Base-by-base conservation (phyloP, 345 rosid genomes). In the Populus alba region DNA sequence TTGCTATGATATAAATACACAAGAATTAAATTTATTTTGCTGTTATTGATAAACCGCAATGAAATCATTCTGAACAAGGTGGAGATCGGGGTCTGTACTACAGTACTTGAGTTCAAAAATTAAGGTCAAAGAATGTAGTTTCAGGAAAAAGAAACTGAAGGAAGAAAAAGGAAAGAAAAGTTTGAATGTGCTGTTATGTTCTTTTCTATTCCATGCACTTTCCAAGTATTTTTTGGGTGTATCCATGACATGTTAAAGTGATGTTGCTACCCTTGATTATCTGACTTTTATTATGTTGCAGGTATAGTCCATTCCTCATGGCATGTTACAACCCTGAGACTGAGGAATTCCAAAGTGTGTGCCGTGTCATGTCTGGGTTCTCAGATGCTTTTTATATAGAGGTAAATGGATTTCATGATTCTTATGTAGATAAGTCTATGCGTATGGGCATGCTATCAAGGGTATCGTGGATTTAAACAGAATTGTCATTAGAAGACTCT, bases 271-370 rank as follows among this genome's bases (percentile, higher is more conserved):
- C 25, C 17, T 25, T 62, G 37, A 68, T 63, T 45, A 37, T 33
- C 15, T n/a, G 41, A 25, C 67, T 27, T 71, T 27, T 51, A 18
- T 31, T 8, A 4, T 62, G 41, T 68, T 81, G 78, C 91, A 92
- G 98, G 98, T 89, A 82, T 80, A 94, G 97, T 85, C 98, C 97
- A 66, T 92, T 91, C 85, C 98, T 94, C 75, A 86, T 94, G 97
- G 96, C 98, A 70, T 94, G 98, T 74, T 92, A 87, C 83, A 85
- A 88, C 77, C 90, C 94, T 25, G 97, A 94, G 81, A 85, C 86
- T 23, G 97, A 92, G 85, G 97, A 91, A 75, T 95, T 82, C 73
- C 94, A 92, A 77, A 89, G 97, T 69, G 92, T 90, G 16, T 95
- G 98, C 33, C 95, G 95, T 57, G 98, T 95, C 79, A 91, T 95